Evolutionary conservation across 306 rosid genomes (phyloP).

Genomic region (Neltuma alba): DNA sequence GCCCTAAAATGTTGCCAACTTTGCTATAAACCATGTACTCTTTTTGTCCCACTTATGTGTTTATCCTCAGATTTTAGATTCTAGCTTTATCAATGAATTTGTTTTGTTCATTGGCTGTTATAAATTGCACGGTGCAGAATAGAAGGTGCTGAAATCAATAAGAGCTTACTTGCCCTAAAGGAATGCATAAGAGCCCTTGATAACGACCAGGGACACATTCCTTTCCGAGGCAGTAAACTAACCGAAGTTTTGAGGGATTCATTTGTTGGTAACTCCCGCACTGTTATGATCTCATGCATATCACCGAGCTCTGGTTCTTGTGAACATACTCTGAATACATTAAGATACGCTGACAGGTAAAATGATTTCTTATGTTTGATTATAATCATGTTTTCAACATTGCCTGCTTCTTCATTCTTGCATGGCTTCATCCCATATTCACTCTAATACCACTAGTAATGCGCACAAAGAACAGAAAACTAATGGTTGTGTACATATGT

Average conservation of each 20-base stretch:
- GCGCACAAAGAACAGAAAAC: slow-evolving; percentile 5
- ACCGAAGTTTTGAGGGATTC: slow-evolving; percentile 99
- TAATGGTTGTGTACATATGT: slow-evolving; percentile 16
- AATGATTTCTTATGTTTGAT: slow-evolving; percentile 22
- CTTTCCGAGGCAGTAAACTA: slow-evolving; percentile 97
- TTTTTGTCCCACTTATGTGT: not conserved
- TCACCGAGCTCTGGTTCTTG: slow-evolving; percentile 98
- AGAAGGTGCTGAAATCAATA: slow-evolving; percentile 99
- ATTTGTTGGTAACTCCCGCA: slow-evolving; percentile 93
- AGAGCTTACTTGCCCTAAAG: slow-evolving; percentile 97
- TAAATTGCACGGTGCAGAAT: slow-evolving; percentile 66
- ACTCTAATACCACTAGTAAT: slow-evolving; percentile 8
- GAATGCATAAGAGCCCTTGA: slow-evolving; percentile 99
- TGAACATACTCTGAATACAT: slow-evolving; percentile 95
- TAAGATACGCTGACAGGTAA: slow-evolving; percentile 99
- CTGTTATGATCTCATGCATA: slow-evolving; percentile 98
- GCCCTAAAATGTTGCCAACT: slow-evolving; percentile 1
- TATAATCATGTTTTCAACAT: slow-evolving; percentile 7
- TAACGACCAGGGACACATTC: slow-evolving; percentile 98
- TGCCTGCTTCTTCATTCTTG: slow-evolving; percentile 11
- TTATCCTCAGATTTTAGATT: not conserved
- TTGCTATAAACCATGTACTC: not conserved
- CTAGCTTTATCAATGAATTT: slow-evolving; percentile 20
- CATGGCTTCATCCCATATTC: slow-evolving; percentile 5
- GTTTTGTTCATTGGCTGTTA: slow-evolving; percentile 32